Percentiles rank a stretch among this genome's conserved stretches.
Evolutionary conservation across 345 rosid genomes (phyloP).

Genomic region (Excoecaria agallocha): DNA sequence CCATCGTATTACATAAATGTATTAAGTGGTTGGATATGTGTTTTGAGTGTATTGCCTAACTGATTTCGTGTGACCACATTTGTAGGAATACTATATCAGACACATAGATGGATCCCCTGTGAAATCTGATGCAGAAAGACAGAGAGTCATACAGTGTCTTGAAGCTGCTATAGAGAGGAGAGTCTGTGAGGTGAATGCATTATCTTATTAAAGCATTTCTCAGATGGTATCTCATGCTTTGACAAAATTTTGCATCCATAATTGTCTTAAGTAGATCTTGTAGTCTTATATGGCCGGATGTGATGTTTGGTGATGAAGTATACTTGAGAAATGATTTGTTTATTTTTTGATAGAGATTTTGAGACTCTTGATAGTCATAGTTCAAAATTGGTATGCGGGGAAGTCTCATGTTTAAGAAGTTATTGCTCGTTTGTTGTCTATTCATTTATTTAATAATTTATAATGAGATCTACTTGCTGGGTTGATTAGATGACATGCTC

Average conservation of each 20-base stretch:
- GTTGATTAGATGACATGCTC: not conserved
- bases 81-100: conserved; percentile 80
- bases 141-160: conserved; percentile 79
- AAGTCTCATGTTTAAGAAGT: not conserved
- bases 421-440: too few relatives aligned
- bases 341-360: too few relatives aligned
- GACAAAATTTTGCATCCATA: not conserved
- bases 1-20: not conserved
- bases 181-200: conserved; percentile 69
- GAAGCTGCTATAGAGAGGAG: conserved; percentile 94
- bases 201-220: not conserved
- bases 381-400: too few relatives aligned
- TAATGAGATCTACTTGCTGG: not conserved
- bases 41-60: not conserved
- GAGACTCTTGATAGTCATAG: too few relatives aligned
- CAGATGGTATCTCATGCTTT: not conserved
- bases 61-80: conserved; percentile 2
- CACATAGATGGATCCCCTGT: conserved; percentile 91
- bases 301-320: too few relatives aligned
- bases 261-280: not conserved
- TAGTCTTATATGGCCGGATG: not conserved
- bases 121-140: conserved; percentile 75
- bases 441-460: not conserved
- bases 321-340: too few relatives aligned
- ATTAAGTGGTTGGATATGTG: not conserved